Evolutionary conservation across 306 rosid genomes (phyloP), one percentile per base, ranked within the genome.

Genomic region (Comarum palustre): DNA sequence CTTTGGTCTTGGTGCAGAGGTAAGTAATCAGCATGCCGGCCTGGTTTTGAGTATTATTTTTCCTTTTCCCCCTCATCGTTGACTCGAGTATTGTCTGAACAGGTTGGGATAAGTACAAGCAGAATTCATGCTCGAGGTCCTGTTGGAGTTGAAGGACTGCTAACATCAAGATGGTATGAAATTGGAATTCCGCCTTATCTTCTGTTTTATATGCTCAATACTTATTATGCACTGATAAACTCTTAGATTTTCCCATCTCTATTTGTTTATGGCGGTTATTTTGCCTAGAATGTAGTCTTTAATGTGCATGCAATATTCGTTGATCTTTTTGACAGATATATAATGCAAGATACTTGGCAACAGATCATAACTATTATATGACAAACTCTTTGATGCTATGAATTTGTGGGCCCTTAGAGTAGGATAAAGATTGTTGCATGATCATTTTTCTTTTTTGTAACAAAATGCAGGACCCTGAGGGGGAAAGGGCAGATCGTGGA

Each of bases 121-220:
- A 79, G 90, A 63, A 91, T 86, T 80, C 98, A 94, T 80, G 90
- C 93, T 68, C 80, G 98, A 78, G 98, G 97, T 67, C 97, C 98
- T 1, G 96, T 94, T n/a, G 98, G 97, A 77, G 94, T 94, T n/a
- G 98, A 93, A 74, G 98, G 98, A 45, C 73, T 93, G 75, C 75
- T 91, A 78, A 91, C 97, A 55, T 78, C 86, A 38, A 75, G 90
- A 91, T 93, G 98, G 98, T 93, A 91, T 5, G 64, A 29, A 27
- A 14, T 45, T 59, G 1, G 36, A 76, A 47, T 77, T 75, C 58
- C 67, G 20, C 77, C 55, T 51, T 29, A n/a, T 2, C 29, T 14
- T 70, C 36, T 59, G 6, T 8, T 9, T 15, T 52, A 29, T 34
- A 62, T 62, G 67, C 24, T 8, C 31, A 16, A 6, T 34, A 60